These are phyloP conservation scores for Sarocladium oryzae DNA, from an alignment of 2,329 filamentous ascomycete genomes.

Conservation along the genomic window DNA sequence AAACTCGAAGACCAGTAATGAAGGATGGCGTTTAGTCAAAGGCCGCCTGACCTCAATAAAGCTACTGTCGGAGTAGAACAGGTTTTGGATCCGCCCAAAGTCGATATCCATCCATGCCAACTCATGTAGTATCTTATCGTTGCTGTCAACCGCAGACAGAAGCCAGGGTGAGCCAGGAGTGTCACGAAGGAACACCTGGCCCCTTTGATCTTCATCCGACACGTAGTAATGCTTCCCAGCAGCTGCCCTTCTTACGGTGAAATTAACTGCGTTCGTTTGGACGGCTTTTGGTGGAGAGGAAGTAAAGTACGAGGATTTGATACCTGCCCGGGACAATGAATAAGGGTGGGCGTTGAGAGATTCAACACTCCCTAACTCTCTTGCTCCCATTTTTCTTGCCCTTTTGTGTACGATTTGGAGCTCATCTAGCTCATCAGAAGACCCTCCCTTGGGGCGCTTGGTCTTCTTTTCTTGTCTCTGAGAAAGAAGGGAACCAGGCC, in stretches of 20 bases:
- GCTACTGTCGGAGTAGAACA: neutral
- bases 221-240: neutral
- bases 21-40: neutral
- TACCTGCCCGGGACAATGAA: neutral
- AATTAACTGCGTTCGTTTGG: neutral
- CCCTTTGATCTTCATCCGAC: neutral
- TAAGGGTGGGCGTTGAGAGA: slow-evolving; percentile 11
- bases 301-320: neutral
- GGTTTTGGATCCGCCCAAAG: neutral
- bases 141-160: neutral
- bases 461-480: neutral
- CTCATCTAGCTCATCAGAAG: slow-evolving; percentile 19
- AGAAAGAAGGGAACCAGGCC: slow-evolving; percentile 6
- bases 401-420: slow-evolving; percentile 12
- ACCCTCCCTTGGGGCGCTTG: neutral
- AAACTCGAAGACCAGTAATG: neutral
- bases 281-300: neutral
- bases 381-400: neutral
- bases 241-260: neutral
- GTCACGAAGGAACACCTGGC: neutral
- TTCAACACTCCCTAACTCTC: neutral
- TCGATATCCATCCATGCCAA: slow-evolving; percentile 1
- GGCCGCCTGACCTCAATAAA: neutral
- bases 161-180: neutral
- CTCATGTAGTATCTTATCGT: neutral